Conservation (phyloP, 768 basidiomycete species). For the Lactarius evosmus region DNA sequence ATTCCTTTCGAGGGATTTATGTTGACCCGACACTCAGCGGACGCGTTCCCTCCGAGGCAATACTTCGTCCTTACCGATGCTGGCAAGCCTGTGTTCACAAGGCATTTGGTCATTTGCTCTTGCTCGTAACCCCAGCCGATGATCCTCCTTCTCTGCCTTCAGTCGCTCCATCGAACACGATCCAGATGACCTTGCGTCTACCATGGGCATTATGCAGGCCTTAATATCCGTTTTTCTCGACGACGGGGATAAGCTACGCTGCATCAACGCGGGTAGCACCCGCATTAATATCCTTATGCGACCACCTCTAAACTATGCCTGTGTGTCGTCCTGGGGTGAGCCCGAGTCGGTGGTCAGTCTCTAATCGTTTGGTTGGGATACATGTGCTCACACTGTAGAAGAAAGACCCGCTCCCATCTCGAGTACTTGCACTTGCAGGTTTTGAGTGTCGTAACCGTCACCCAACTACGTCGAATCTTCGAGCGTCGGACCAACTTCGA, state of each 20-base stretch:
- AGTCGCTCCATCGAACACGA: constrained; percentile 56
- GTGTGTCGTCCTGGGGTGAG: constrained; percentile 90
- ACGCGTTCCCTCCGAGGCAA: constrained; percentile 54
- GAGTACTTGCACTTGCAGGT: constrained; percentile 96
- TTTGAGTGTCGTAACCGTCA: constrained; percentile 80
- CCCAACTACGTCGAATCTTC: constrained; percentile 83
- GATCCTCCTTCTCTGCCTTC: constrained; percentile 2
- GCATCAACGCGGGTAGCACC: constrained; percentile 77
- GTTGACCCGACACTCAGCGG: constrained; percentile 18
- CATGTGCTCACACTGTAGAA: constrained; percentile 46
- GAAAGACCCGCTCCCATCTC: constrained; percentile 88
- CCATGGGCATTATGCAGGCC: constrained; percentile 92
- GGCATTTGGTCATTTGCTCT: constrained; percentile 45
- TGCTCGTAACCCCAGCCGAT: constrained; percentile 1
- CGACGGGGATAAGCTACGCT: constrained; percentile 81
- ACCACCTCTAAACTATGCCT: constrained; percentile 88
- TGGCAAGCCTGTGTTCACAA: constrained; percentile 95
- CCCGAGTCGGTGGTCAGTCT: constrained; percentile 88
- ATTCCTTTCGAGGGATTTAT: not conserved
- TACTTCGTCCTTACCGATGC: constrained; percentile 95
- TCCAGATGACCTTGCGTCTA: constrained; percentile 65
- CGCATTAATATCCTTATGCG: constrained; percentile 85
- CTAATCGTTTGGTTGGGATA: constrained; percentile 3
- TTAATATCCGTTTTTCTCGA: constrained; percentile 94
- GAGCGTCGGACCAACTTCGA: constrained; percentile 91